phyloP scores from a whole-genome alignment of 768 basidiomycete genomes.

The Astraeus odoratus region DNA sequence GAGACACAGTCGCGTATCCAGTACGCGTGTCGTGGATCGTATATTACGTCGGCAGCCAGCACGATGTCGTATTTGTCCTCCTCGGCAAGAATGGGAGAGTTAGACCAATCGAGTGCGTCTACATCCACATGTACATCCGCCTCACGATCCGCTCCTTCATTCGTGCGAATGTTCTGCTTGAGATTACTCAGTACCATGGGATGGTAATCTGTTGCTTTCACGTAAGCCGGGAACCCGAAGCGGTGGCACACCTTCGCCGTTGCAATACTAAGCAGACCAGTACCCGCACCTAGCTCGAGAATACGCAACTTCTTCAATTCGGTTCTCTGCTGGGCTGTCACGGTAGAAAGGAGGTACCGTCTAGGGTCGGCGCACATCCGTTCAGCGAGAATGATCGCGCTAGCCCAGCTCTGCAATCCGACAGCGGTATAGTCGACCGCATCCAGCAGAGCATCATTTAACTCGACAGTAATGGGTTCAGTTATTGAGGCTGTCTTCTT shows the following conservation, averaged over 20 bases:
- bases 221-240: slow-evolving; percentile 12
- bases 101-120: slow-evolving; percentile 60
- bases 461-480: slow-evolving; percentile 37
- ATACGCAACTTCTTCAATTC: slow-evolving; percentile 30
- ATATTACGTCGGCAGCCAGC: slow-evolving; percentile 75
- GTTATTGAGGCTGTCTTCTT: background rate
- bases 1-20: slow-evolving; percentile 69
- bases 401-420: slow-evolving; percentile 82
- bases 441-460: slow-evolving; percentile 65
- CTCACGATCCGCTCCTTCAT: slow-evolving; percentile 20
- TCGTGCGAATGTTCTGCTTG: slow-evolving; percentile 47
- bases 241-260: slow-evolving; percentile 40
- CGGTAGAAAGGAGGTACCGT: slow-evolving; percentile 29
- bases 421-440: slow-evolving; percentile 69
- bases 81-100: slow-evolving; percentile 30
- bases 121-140: slow-evolving; percentile 27
- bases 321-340: slow-evolving; percentile 1
- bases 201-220: slow-evolving; percentile 77
- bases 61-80: slow-evolving; percentile 55
- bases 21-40: slow-evolving; percentile 59
- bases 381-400: slow-evolving; percentile 64
- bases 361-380: slow-evolving; percentile 46
- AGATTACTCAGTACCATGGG: slow-evolving; percentile 70
- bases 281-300: slow-evolving; percentile 82
- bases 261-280: slow-evolving; percentile 74